A percentile compares a stretch with the other conserved stretches of the same genome.
These are phyloP conservation scores for Thalassiosira livingstoniorum DNA, from an alignment of 352 stramenopile genomes.

Conservation along the genomic window DNA sequence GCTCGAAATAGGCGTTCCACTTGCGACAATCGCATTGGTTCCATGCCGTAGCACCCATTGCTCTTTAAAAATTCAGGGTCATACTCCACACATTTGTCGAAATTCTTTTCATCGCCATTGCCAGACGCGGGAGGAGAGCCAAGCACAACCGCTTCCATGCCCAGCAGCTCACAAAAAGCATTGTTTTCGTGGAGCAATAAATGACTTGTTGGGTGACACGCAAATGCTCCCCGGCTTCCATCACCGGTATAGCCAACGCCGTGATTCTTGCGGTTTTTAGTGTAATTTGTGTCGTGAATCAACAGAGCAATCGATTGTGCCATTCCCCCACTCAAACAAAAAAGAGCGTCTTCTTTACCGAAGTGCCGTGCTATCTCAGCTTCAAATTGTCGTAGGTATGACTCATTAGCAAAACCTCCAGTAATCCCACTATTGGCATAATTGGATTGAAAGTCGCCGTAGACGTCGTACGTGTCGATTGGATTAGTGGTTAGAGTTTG, in stretches of 20 bases:
- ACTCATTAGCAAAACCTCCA: slow-evolving; percentile 18
- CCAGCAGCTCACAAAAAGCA: slow-evolving; percentile 69
- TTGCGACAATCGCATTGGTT: slow-evolving; percentile 55
- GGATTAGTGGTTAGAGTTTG: slow-evolving; percentile 40
- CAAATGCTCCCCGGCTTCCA: slow-evolving; percentile 53
- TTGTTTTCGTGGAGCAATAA: slow-evolving; percentile 82
- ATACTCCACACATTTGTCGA: too few relatives aligned
- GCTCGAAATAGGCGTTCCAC: slow-evolving; percentile 49
- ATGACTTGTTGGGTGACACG: slow-evolving; percentile 80
- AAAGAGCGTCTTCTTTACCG: slow-evolving; percentile 75
- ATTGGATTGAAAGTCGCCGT: slow-evolving; percentile 66
- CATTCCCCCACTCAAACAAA: slow-evolving; percentile 81
- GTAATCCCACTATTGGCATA: too few relatives aligned
- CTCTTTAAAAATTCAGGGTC: slow-evolving; percentile 44
- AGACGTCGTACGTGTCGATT: slow-evolving; percentile 64
- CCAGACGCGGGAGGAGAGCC: slow-evolving; percentile 6
- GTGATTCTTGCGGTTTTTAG: slow-evolving; percentile 3
- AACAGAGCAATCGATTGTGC: slow-evolving; percentile 76
- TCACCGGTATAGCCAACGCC: slow-evolving; percentile 7
- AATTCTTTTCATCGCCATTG: too few relatives aligned
- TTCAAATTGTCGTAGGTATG: slow-evolving; percentile 72
- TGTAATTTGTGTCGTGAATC: slow-evolving; percentile 54
- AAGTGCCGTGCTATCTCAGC: slow-evolving; percentile 61
- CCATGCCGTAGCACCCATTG: slow-evolving; percentile 43
- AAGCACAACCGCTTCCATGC: slow-evolving; percentile 70